Percentiles rank a stretch among this genome's conserved stretches.
Conservation (phyloP, 768 basidiomycete species). For the Kwoniella sp. region DNA sequence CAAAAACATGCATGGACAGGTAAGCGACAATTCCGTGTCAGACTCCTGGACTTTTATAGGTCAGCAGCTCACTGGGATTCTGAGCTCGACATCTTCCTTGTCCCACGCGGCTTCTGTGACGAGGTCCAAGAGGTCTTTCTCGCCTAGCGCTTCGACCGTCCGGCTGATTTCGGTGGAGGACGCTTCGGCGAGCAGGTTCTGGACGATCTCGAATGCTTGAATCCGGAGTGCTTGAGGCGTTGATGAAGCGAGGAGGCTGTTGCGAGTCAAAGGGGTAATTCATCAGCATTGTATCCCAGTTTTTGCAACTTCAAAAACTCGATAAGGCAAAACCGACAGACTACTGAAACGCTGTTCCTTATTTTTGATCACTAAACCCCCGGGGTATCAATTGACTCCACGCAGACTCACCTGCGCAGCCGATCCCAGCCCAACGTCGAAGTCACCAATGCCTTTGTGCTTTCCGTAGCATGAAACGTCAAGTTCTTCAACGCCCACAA, state of each 20-base stretch:
- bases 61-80: slow-evolving; percentile 31
- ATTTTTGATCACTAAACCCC: not conserved
- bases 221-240: slow-evolving; percentile 26
- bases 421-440: slow-evolving; percentile 68
- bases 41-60: no score
- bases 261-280: not conserved
- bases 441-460: slow-evolving; percentile 71
- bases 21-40: no score
- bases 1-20: no score
- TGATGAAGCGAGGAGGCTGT: slow-evolving; percentile 16
- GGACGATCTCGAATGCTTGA: slow-evolving; percentile 41
- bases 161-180: slow-evolving; percentile 32
- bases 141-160: slow-evolving; percentile 34
- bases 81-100: slow-evolving; percentile 27
- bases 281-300: slow-evolving; percentile 2
- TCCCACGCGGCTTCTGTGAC: slow-evolving; percentile 27
- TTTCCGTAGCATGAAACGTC: slow-evolving; percentile 66
- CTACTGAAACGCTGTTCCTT: not conserved
- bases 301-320: not conserved
- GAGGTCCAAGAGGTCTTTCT: slow-evolving; percentile 29
- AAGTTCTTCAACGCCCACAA: slow-evolving; percentile 89
- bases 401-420: slow-evolving; percentile 62
- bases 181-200: slow-evolving; percentile 45
- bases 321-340: not conserved
- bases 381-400: not conserved